Evolutionary conservation across 1,284 basidiomycete genomes (phyloP).

Genomic region (Violaceomyces palustris): DNA sequence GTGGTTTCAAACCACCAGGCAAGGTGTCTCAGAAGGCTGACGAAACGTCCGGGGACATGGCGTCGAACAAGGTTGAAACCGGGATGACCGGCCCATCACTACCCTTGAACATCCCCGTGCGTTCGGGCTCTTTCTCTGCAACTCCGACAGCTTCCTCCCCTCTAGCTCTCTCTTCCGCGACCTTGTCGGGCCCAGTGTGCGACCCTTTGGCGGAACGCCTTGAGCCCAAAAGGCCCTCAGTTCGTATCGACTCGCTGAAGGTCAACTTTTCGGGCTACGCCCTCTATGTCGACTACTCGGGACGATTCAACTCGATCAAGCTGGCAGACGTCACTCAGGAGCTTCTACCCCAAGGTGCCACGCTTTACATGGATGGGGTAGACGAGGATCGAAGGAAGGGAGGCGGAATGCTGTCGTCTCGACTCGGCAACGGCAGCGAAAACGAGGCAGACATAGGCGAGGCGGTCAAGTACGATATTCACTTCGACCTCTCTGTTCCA

Average conservation of each 20-base stretch:
- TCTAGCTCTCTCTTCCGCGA: too few species aligned
- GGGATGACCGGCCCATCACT: too few species aligned
- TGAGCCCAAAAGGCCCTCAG: too few species aligned
- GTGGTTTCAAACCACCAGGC: too few species aligned
- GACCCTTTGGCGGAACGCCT: too few species aligned
- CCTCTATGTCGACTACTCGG: constrained; percentile 44
- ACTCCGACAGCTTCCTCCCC: too few species aligned
- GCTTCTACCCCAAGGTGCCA: constrained; percentile 27
- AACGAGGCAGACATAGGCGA: not conserved
- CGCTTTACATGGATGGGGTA: constrained; percentile 8
- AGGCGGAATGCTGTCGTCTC: not conserved
- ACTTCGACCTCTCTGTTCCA: constrained; percentile 46
- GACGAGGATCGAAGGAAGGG: constrained; percentile 2
- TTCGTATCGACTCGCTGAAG: constrained; percentile 29
- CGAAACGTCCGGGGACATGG: too few species aligned
- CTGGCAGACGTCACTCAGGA: constrained; percentile 36
- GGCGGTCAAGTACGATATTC: constrained; percentile 38
- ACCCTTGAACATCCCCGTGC: too few species aligned
- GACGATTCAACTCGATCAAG: constrained; percentile 41
- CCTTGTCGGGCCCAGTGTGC: too few species aligned
- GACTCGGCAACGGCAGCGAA: not conserved
- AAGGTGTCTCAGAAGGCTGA: too few species aligned
- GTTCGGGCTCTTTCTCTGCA: too few species aligned
- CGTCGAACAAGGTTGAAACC: too few species aligned
- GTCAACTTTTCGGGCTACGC: constrained; percentile 44